Evolutionary conservation across 2,329 filamentous ascomycete genomes (phyloP), one percentile per base, ranked within the genome.

Genomic region (Cadophora sp.): DNA sequence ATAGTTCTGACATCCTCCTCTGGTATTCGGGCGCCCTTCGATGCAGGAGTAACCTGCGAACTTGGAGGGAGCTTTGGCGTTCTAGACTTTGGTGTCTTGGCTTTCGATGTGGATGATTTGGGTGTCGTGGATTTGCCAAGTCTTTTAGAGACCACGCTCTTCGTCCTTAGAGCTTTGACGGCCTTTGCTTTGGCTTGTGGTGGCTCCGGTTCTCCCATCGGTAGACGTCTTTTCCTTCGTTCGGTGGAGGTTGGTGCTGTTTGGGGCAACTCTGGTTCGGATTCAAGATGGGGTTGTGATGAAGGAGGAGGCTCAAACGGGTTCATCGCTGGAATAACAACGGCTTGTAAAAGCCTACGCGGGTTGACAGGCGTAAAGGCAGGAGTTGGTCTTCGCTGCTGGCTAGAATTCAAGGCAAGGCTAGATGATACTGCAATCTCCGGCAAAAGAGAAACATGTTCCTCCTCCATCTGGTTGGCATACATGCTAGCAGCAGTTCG

Each of bases 221-320:
- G 68, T 13, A 73, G 51, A 16, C 69, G 71, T 36, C 71, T 67
- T 58, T 74, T 74, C 22, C 59, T 62, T 41, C 64, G 64, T 13
- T 65, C 66, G 30, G 45, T 73, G 3, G 70, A 66, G 22, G 3
- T 20, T n/a, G 61, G 61, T 47, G 50, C 48, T 27, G 45, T 50
- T 27, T 58, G 59, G 1, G 66, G 56, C n/a, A 65, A n/a, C 14
- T 45, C 59, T 18, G 39, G 53, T 6, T 66, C 64, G 30, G 56
- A 30, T 56, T 67, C 55, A 18, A 20, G 48, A 47, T 51, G 45
- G 47, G 64, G 58, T 22, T 61, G 48, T 13, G 47, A 53, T 20
- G 47, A 61, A 11, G 64, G 56, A 18, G 59, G 30, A n/a, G 33
- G 64, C 36, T 41, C 47, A 18, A 56, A 63, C 8, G 50, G 53